These are phyloP conservation scores for Acacia acuminata DNA, from an alignment of 306 rosid genomes.

Conservation along the genomic window DNA sequence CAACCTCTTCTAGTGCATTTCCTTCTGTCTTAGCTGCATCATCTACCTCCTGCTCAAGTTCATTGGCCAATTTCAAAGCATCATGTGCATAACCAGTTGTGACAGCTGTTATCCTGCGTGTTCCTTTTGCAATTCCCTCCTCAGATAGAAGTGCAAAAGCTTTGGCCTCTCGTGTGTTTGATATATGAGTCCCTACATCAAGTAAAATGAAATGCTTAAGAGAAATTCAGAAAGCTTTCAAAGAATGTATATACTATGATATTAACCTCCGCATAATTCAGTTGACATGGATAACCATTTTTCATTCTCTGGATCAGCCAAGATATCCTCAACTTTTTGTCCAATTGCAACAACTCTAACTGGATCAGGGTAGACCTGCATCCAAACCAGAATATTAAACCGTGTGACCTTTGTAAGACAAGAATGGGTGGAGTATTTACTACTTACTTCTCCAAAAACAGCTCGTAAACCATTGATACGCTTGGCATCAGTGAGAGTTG, in stretches of 20 bases:
- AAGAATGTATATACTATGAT: slow-evolving; percentile 23
- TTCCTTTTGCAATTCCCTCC: slow-evolving; percentile 97
- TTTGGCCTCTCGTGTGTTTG: slow-evolving; percentile 90
- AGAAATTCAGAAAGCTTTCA: slow-evolving; percentile 26
- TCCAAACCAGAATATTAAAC: slow-evolving; percentile 31
- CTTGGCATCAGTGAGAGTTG: slow-evolving; percentile 71
- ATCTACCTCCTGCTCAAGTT: slow-evolving; percentile 75
- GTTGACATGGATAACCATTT: slow-evolving; percentile 81
- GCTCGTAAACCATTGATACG: slow-evolving; percentile 87
- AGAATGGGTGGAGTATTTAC: slow-evolving; percentile 24
- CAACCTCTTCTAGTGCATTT: slow-evolving; percentile 86
- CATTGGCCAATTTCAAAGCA: slow-evolving; percentile 63
- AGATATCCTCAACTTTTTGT: slow-evolving; percentile 80
- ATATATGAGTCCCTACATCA: slow-evolving; percentile 82
- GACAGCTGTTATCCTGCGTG: slow-evolving; percentile 95
- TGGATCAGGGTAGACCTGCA: slow-evolving; percentile 95
- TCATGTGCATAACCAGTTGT: slow-evolving; percentile 71
- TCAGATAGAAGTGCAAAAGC: slow-evolving; percentile 93
- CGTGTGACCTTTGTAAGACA: slow-evolving; percentile 21
- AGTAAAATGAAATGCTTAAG: slow-evolving; percentile 32
- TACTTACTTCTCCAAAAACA: slow-evolving; percentile 94
- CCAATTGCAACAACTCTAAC: slow-evolving; percentile 93
- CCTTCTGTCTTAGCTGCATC: slow-evolving; percentile 69
- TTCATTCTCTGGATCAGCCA: slow-evolving; percentile 70
- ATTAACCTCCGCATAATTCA: slow-evolving; percentile 89